Evolutionary conservation across 768 basidiomycete genomes (phyloP).

Genomic region (Hypholoma sublateritium): DNA sequence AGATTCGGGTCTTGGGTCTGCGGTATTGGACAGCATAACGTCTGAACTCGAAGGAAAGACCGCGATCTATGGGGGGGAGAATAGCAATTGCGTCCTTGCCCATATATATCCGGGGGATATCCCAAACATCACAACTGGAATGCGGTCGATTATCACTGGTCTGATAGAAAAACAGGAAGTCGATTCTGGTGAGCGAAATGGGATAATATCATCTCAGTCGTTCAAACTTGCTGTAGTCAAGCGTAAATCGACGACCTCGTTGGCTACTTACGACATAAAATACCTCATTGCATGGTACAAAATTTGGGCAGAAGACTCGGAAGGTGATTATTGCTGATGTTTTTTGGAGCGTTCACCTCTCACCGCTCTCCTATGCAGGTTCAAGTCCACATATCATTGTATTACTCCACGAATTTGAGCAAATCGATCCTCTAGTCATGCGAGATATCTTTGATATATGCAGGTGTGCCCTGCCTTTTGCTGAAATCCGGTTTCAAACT

Average conservation of each 20-base stretch:
- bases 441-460: constrained; percentile 73
- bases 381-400: constrained; percentile 46
- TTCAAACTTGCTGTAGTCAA: constrained; percentile 27
- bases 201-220: background rate
- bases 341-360: background rate
- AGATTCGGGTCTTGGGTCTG: constrained; percentile 46
- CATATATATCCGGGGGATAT: constrained; percentile 64
- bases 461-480: constrained; percentile 43
- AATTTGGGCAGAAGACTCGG: constrained; percentile 29
- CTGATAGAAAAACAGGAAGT: constrained; percentile 43
- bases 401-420: constrained; percentile 74
- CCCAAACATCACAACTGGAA: constrained; percentile 45
- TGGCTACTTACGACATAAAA: constrained; percentile 63
- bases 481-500: background rate
- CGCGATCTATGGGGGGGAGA: constrained; percentile 8
- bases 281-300: constrained; percentile 62
- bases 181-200: constrained; percentile 21
- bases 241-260: constrained; percentile 46
- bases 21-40: constrained; percentile 46
- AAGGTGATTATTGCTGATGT: constrained; percentile 21
- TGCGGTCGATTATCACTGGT: constrained; percentile 55
- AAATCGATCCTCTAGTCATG: constrained; percentile 59
- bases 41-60: constrained; percentile 30
- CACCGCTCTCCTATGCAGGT: constrained; percentile 4
- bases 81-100: constrained; percentile 17